These are phyloP conservation scores for Lactarius hatsudake DNA, from an alignment of 768 basidiomycete species.

Conservation along the genomic window DNA sequence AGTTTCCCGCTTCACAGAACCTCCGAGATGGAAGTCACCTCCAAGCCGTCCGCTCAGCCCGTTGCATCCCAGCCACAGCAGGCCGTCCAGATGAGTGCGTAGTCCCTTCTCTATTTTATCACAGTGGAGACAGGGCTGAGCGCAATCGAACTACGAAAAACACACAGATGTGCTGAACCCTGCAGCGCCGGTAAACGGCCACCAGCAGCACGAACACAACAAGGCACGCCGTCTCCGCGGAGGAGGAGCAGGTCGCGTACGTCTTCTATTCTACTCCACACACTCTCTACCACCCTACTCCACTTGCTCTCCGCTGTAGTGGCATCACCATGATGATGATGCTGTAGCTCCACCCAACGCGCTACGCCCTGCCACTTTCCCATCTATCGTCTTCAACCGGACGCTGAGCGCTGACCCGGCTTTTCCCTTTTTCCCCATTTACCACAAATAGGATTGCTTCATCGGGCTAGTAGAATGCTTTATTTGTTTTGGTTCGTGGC, in stretches of 20 bases:
- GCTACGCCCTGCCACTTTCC: background rate
- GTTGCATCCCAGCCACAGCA: slow-evolving; percentile 57
- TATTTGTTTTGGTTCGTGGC: slow-evolving; percentile 59
- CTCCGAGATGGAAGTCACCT: slow-evolving; percentile 32
- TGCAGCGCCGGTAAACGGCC: slow-evolving; percentile 37
- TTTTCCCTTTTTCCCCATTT: background rate
- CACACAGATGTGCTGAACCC: slow-evolving; percentile 47
- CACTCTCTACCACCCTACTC: background rate
- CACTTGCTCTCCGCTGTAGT: background rate
- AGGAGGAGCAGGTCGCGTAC: slow-evolving; percentile 52
- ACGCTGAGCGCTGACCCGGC: slow-evolving; percentile 6
- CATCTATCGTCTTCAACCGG: background rate
- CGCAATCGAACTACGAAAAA: background rate
- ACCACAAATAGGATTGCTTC: slow-evolving; percentile 56
- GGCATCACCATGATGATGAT: background rate
- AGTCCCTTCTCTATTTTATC: background rate
- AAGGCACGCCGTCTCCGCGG: slow-evolving; percentile 63
- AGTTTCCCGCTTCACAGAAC: background rate
- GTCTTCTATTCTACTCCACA: background rate
- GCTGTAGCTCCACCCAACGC: background rate
- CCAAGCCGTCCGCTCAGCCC: slow-evolving; percentile 31
- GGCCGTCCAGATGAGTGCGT: slow-evolving; percentile 62
- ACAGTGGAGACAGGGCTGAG: background rate
- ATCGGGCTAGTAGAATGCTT: slow-evolving; percentile 60
- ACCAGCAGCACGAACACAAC: slow-evolving; percentile 41